Evolutionary conservation across 192 early-diverging fungal genomes (phyloP), one percentile per base, ranked within the genome.

Genomic region (Chytriomyces confervae): DNA sequence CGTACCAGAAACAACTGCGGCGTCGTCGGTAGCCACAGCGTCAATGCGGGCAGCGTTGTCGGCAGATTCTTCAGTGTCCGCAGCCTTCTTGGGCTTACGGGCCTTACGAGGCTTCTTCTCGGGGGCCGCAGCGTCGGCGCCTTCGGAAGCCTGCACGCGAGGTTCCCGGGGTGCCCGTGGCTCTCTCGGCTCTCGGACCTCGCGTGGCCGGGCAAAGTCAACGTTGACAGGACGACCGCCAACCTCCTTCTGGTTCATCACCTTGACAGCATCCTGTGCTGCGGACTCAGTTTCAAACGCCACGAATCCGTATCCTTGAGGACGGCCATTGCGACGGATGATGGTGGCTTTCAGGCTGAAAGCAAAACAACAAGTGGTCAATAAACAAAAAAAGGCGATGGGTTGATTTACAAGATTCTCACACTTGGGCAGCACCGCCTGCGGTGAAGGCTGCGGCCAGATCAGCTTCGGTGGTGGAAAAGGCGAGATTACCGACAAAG

Each of bases 401-500:
- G 36, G 0, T 36, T 36, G 36, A 47, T 29, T 9, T 66, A 47
- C 61, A 36, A 50, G 27, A 27, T 16, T 18, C 68, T 75, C 50
- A 80, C 36, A 92, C 92, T 88, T 90, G 92, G 90, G 95, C 94
- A 78, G 91, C 87, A 72, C 89, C 93, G 60, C 89, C 85, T 36
- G 82, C 72, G 78, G 81, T 83, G 82, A 97, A 97, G 81, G 91
- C 91, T 47, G 91, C 89, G 64, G 84, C 82, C 51, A 99, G 89
- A 81, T 92, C 88, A 53, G 86, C 91, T 80, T 96, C 90, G 50
- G 89, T 96, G 69, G 94, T 94, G 80, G 88, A 82, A 89, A 96
- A 97, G 29, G 95, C 84, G 70, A 98, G 87, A 89, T 98, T 98
- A 65, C 97, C 95, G 45, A 96, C 94, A 90, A 97, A 98, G 61